Conservation (phyloP, 176 grass and related monocot genomes). For the Zoysia japonica region DNA sequence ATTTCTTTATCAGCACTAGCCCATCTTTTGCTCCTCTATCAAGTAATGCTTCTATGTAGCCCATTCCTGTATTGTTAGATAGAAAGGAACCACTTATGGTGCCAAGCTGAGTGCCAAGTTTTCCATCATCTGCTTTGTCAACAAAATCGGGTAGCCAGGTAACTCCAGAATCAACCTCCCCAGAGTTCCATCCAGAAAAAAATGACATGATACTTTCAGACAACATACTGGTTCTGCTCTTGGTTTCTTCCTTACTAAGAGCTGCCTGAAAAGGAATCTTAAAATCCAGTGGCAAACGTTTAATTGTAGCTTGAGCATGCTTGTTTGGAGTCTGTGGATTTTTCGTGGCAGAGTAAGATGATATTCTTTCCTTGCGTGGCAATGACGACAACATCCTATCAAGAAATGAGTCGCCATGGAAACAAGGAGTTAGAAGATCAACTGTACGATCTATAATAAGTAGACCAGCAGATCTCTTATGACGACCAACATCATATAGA, state of each 20-base stretch:
- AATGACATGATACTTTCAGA: conserved; percentile 78
- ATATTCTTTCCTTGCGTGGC: conserved; percentile 58
- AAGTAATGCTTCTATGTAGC: conserved; percentile 77
- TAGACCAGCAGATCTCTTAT: conserved; percentile 91
- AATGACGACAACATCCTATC: conserved; percentile 76
- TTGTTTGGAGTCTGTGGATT: conserved; percentile 48
- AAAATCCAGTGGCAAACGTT: conserved; percentile 70
- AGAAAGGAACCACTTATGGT: conserved; percentile 69
- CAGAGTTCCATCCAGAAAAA: conserved; percentile 78
- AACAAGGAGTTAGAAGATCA: conserved; percentile 89
- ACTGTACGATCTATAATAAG: conserved; percentile 88
- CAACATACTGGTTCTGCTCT: conserved; percentile 36
- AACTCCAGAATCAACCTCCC: conserved; percentile 44
- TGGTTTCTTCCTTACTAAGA: conserved; percentile 62
- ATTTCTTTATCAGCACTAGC: conserved; percentile 78
- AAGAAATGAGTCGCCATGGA: conserved; percentile 84
- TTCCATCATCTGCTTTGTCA: conserved; percentile 45
- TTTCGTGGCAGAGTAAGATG: conserved; percentile 45
- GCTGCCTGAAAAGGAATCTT: conserved; percentile 65
- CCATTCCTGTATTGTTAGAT: conserved; percentile 64
- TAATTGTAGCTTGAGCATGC: conserved; percentile 45
- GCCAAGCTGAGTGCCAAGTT: conserved; percentile 35
- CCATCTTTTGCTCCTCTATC: conserved; percentile 89
- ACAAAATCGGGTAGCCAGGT: conserved; percentile 46
- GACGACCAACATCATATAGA: conserved; percentile 86